A percentile compares a stretch with the other conserved stretches of the same genome.
phyloP scores from a whole-genome alignment of 1,284 basidiomycete species.

The Kalmanozyma brasiliensis region DNA sequence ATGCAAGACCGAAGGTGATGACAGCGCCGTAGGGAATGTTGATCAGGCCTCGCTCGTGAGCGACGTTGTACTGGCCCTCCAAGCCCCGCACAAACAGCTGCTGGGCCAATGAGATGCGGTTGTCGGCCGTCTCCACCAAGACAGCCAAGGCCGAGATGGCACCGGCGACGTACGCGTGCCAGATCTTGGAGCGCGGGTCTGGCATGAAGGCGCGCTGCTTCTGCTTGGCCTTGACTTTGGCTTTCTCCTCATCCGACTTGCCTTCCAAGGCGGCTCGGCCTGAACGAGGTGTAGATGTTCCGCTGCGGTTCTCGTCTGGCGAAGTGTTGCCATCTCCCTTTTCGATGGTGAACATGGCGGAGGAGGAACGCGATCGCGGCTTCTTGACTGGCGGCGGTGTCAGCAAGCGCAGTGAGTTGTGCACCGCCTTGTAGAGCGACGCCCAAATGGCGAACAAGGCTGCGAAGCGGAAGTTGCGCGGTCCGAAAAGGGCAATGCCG shows the following conservation, averaged over 20 bases:
- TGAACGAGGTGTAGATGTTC: constrained; percentile 53
- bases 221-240: constrained; percentile 51
- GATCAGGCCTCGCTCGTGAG: constrained; percentile 73
- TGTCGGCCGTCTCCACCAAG: constrained; percentile 79
- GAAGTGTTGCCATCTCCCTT: constrained; percentile 11
- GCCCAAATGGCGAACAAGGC: constrained; percentile 63
- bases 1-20: constrained; percentile 83
- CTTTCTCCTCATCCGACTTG: constrained; percentile 49
- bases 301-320: constrained; percentile 31
- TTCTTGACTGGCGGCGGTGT: constrained; percentile 48
- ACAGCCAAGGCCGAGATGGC: constrained; percentile 82
- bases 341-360: constrained; percentile 14
- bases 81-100: constrained; percentile 86
- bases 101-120: constrained; percentile 82
- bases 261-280: constrained; percentile 47
- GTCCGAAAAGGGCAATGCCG: constrained; percentile 50
- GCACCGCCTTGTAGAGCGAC: constrained; percentile 62
- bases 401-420: constrained; percentile 62
- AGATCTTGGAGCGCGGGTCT: constrained; percentile 71
- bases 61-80: constrained; percentile 83
- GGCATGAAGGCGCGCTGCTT: constrained; percentile 59
- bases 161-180: constrained; percentile 90
- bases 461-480: constrained; percentile 61
- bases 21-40: constrained; percentile 85
- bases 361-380: constrained; percentile 21